Evolutionary conservation across 257 asterid species (phyloP).

Genomic region (Rubia yunnanensis): DNA sequence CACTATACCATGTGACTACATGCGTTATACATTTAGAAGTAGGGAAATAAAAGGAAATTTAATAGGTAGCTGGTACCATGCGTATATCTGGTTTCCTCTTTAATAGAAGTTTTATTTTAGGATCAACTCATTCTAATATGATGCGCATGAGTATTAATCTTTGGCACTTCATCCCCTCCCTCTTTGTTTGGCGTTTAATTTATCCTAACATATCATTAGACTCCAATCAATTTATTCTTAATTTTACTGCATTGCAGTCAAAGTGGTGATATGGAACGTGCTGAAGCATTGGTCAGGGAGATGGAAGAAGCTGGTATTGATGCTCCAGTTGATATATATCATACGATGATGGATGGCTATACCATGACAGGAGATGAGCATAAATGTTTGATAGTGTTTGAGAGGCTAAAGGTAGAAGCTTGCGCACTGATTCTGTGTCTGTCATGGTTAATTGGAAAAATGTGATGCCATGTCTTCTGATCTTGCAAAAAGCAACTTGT

Average conservation of each 20-base stretch:
- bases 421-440: neutral
- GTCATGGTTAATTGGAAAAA: neutral
- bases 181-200: neutral
- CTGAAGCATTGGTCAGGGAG: constrained; percentile 89
- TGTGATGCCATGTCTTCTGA: neutral
- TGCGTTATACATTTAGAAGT: too few species aligned
- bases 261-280: constrained; percentile 53
- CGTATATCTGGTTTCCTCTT: neutral
- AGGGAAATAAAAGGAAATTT: too few species aligned
- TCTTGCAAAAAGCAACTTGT: neutral
- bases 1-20: too few species aligned
- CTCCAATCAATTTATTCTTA: constrained; percentile 14
- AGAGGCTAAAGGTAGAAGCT: constrained; percentile 61
- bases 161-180: neutral
- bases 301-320: constrained; percentile 98
- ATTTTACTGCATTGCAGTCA: constrained; percentile 47
- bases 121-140: neutral
- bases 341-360: constrained; percentile 99
- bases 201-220: neutral
- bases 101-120: neutral
- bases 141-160: neutral
- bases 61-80: neutral
- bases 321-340: constrained; percentile 85
- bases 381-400: constrained; percentile 74
- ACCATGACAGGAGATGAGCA: constrained; percentile 61